phyloP scores from a whole-genome alignment of 2,329 filamentous ascomycete species.

The Alternaria infectoria region DNA sequence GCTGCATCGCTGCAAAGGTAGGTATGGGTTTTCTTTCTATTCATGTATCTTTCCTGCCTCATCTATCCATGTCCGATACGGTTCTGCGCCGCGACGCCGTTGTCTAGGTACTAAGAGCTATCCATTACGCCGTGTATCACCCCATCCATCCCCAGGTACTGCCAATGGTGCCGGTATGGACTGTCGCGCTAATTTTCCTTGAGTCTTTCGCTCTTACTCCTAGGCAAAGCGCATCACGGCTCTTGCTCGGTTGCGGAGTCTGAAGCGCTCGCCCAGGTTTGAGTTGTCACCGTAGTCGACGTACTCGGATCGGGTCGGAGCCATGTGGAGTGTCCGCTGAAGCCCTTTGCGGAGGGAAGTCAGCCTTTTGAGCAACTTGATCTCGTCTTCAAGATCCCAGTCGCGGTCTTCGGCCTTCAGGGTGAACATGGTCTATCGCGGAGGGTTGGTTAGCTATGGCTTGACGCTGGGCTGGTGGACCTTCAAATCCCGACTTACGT shows the following conservation, averaged over 20 bases:
- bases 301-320: neutral
- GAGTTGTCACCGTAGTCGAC: neutral
- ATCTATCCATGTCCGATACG: neutral
- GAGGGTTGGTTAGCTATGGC: neutral
- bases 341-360: neutral
- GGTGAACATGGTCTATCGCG: too few species aligned
- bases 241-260: too few species aligned
- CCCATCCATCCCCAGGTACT: neutral
- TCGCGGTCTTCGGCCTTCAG: too few species aligned
- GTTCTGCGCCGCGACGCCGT: neutral
- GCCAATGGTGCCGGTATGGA: neutral
- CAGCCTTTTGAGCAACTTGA: neutral
- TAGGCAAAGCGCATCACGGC: too few species aligned
- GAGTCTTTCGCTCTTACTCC: neutral
- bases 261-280: neutral
- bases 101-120: neutral
- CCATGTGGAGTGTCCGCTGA: neutral
- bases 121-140: neutral
- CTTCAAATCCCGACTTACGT: neutral
- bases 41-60: neutral
- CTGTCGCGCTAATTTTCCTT: neutral
- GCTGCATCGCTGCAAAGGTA: neutral
- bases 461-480: neutral
- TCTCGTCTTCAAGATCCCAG: neutral
- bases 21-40: neutral